phyloP scores from a whole-genome alignment of 139 green algal species.

The Chlorella sp. region DNA sequence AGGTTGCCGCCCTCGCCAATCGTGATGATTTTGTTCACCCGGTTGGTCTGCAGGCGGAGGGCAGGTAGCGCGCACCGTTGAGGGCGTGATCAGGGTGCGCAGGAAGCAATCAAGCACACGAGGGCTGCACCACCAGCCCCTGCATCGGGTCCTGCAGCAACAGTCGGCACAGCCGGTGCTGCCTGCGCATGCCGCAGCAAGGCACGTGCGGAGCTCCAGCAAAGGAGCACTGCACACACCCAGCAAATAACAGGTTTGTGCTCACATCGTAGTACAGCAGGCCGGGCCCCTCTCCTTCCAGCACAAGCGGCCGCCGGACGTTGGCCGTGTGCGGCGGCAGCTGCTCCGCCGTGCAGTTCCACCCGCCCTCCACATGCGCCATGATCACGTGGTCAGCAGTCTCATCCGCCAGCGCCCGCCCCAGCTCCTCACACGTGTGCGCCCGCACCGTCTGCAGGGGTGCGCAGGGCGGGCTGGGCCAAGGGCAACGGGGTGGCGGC shows the following conservation, averaged over 20 bases:
- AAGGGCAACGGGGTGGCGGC: too few species aligned
- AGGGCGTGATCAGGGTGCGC: not conserved
- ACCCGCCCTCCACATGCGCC: not conserved
- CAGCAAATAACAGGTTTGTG: not conserved
- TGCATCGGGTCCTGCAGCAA: too few species aligned
- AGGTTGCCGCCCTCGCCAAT: not conserved
- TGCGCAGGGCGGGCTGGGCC: too few species aligned
- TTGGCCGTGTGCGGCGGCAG: not conserved
- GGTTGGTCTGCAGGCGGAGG: not conserved
- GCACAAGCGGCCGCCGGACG: not conserved
- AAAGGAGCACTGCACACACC: not conserved
- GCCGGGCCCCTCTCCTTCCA: not conserved
- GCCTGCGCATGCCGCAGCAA: not conserved
- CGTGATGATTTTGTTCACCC: not conserved
- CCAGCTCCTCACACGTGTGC: not conserved
- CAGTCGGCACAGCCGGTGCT: not conserved
- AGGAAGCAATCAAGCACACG: too few species aligned
- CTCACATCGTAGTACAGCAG: not conserved
- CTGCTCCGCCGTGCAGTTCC: not conserved
- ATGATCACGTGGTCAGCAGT: not conserved
- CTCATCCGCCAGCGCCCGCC: not conserved
- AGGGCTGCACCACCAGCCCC: too few species aligned
- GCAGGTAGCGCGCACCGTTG: too few species aligned
- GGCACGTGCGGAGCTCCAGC: too few species aligned
- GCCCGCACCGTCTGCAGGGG: too few species aligned